Evolutionary conservation across 495 filamentous ascomycete species (phyloP), one percentile per base, ranked within the genome.

Genomic region (Zalerion maritima): DNA sequence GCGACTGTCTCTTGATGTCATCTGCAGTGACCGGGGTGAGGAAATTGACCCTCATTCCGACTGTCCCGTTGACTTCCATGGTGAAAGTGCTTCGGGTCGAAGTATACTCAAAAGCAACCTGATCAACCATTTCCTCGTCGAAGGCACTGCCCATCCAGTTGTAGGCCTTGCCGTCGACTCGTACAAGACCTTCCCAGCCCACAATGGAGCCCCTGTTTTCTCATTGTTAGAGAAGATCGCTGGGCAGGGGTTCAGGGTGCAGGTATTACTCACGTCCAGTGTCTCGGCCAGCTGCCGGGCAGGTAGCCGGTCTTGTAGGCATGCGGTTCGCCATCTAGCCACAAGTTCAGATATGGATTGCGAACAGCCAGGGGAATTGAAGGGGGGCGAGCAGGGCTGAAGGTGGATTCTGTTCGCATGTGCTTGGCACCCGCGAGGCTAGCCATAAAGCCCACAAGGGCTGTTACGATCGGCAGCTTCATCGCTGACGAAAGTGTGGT

Each of bases 11-110:
- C 35, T 75, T 62, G 37, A 85, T 75, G 38, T 89, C 92, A 6
- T 76, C 75, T 1, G 85, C 79, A 8, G 81, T 93, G 24, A 96
- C 78, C 0, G 87, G 87, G 3, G 81, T 85, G 18, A 93, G 57
- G 47, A 94, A 94, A 0, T 80, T 83, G 13, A 92, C 60, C 3
- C 70, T 74, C 49, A 96, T 58, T 35, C 77, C 64, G 16, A 78
- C 58, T 26, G 71, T 61, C 2, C 67, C 57, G 13, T 51, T 68
- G 13, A 93, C 74, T 17, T 62, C 62, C 55, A 92, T 87, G 21
- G 75, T 81, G 37, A 96, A 75, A 33, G 82, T 86, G 24, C 84
- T 93, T 8, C 75, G 75, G 1, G 81, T 83, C 21, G 87, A 80
- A 41, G 92, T 87, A 46, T 86, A 94, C 32, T 78, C 73, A 24